Evolutionary conservation across 2,329 filamentous ascomycete species (phyloP), one percentile per base, ranked within the genome.

Genomic region (Albifimbria verrucaria): DNA sequence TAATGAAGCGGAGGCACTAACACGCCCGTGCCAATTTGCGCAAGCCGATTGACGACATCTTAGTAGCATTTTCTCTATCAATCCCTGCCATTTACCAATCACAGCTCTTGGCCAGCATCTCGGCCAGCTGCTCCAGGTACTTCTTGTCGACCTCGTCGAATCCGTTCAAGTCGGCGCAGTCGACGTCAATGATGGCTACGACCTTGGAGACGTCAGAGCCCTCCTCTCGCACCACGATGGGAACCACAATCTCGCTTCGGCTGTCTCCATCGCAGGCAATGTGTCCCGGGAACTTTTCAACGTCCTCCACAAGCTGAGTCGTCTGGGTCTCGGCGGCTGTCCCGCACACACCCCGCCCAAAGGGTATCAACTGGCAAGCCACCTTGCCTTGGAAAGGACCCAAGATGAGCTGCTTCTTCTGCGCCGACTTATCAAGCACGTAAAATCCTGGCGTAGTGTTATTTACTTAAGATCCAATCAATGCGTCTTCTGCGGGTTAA

Each of bases 381-480:
- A 87, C 83, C 64, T 91, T 89, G 57, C 89, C 89, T 60, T 91
- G 87, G 69, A 93, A 93, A 1, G 89, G 89, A 0, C 88, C 89
- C 1, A 93, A 82, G 59, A 92, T 87, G 45, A 93, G 80, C 62
- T 84, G 82, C 9, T 69, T 65, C 7, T 68, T 60, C 44, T 69
- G 53, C 9, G 67, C 63, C 28, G 68, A 65, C 5, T 77, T 73
- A 65, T 90, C 83, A 43, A 86, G 71, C 15, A 86, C 83, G 73
- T 92, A 92, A 75, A 92, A 93, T 22, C 89, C 88, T 85, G 56
- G n/a, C n/a, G n/a, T 49, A 51, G 42, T 28, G 39, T 43, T 18
- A 49, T 52, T 20, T 49, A 26, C 48, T 54, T 51, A 24, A 42
- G 55, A 9, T 50, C 52, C 50, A 50, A 53, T 45, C 39, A 21